These are phyloP conservation scores for Lasiosphaeria miniovina DNA, from an alignment of 495 filamentous ascomycete genomes.

Conservation along the genomic window DNA sequence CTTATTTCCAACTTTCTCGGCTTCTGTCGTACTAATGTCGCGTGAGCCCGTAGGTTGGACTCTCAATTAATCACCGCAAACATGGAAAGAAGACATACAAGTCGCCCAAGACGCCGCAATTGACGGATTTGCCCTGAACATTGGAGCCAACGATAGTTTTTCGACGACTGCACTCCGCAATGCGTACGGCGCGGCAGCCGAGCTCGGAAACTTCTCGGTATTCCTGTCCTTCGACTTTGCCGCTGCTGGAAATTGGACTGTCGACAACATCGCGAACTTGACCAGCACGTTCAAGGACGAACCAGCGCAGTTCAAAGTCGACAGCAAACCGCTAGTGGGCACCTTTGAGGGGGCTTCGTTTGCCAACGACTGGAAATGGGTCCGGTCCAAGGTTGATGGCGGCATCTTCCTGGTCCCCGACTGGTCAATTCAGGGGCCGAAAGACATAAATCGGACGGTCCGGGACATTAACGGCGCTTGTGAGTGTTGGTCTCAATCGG, in stretches of 20 bases:
- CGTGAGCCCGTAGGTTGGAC: conserved; percentile 23
- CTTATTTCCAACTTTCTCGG: neutral
- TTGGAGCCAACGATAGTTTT: conserved; percentile 27
- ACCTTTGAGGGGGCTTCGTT: conserved; percentile 28
- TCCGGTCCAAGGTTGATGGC: conserved; percentile 23
- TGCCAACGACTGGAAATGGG: conserved; percentile 25
- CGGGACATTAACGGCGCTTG: conserved; percentile 27
- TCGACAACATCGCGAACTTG: conserved; percentile 25
- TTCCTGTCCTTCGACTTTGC: conserved; percentile 43
- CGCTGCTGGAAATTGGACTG: conserved; percentile 24
- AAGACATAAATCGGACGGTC: neutral
- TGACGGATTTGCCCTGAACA: conserved; percentile 23
- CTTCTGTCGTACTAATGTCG: neutral
- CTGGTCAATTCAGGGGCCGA: conserved; percentile 14
- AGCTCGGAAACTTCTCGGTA: conserved; percentile 36
- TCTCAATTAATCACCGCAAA: conserved; percentile 22
- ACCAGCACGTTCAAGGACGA: conserved; percentile 26
- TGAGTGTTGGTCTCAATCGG: conserved; percentile 3
- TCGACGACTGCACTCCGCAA: conserved; percentile 20
- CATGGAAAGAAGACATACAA: conserved; percentile 33
- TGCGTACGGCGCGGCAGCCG: conserved; percentile 27
- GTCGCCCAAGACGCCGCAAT: conserved; percentile 27
- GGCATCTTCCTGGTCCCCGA: conserved; percentile 34
- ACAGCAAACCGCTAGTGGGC: conserved; percentile 26
- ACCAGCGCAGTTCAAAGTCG: conserved; percentile 28